Conservation (phyloP, 2,329 filamentous ascomycete species). For the Penicillium sp. region DNA sequence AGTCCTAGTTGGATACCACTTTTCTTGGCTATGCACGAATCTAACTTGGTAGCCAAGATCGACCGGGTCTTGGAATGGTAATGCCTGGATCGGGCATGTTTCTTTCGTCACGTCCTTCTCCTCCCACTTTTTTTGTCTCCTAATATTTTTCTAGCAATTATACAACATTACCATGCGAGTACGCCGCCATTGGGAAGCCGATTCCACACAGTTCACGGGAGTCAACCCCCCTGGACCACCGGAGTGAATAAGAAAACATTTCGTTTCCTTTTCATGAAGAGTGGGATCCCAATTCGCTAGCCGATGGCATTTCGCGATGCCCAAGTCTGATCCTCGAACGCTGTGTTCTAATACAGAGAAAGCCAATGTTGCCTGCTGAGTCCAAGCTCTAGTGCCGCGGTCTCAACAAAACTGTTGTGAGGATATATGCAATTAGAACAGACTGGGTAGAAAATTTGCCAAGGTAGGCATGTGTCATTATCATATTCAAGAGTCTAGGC, state of each 20-base stretch:
- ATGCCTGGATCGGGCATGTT: not conserved
- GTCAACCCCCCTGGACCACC: no score
- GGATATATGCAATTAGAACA: not conserved
- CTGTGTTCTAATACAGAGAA: not conserved
- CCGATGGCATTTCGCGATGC: no score
- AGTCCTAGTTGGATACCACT: not conserved
- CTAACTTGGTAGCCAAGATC: not conserved
- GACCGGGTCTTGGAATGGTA: not conserved
- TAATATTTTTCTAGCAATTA: not conserved
- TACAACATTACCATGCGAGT: not conserved
- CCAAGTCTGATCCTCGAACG: not conserved
- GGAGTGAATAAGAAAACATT: no score
- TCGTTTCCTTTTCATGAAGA: no score
- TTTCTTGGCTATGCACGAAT: not conserved
- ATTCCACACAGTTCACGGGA: no score
- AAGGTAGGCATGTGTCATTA: not conserved
- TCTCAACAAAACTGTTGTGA: not conserved
- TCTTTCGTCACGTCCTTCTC: not conserved
- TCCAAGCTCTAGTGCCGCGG: not conserved
- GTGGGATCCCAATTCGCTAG: no score
- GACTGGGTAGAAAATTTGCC: not conserved
- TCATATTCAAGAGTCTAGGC: not conserved
- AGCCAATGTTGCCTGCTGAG: not conserved
- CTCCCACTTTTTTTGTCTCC: not conserved
- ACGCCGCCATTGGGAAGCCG: not conserved